Evolutionary conservation across 2,329 filamentous ascomycete genomes (phyloP), one percentile per base, ranked within the genome.

Genomic region (Teratosphaeria destructans): DNA sequence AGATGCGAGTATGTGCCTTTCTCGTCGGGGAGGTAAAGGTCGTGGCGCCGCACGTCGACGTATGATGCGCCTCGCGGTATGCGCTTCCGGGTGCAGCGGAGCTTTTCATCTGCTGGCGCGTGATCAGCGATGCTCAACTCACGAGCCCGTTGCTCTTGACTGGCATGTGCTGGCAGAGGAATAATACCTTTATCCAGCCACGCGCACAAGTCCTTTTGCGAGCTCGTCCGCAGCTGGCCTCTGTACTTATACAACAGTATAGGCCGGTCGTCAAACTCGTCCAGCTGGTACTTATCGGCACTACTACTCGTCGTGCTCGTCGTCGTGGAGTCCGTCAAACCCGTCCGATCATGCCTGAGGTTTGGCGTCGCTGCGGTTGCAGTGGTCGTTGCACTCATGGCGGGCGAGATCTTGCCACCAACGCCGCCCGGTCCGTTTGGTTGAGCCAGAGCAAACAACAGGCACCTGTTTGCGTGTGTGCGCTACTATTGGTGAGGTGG

Each of bases 221-320:
- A 75, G 56, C 71, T 73, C 5, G 75, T 71, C 62, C 76, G 71
- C 29, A 79, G 68, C 23, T 72, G 74, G 8, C 74, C 75, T 29
- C 76, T 73, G 59, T 77, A 78, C 59, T 72, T 72, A 67, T 79
- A 79, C 49, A 79, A 73, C 27, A 80, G 68, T 53, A 79, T 78
- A 19, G 73, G 73, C 54, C 70, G 69, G 35, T 63, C 71, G 68
- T 78, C 73, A 53, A 74, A 68, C 56, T 76, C 74, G 62, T 79
- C 74, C 6, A 80, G 71, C 43, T 70, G 70, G 61, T 78, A 79
- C 43, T 69, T 63, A 57, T 68, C 66, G 4, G 71, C 71, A 52
- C 76, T 73, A 58, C 69, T 72, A 57, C 74, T 76, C 32, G 71
- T 73, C 54, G 71, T 72, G 32, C 72, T 64, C 57, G 65, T 70